phyloP scores from a whole-genome alignment of 768 basidiomycete genomes.

The Tephrocybe sp. region DNA sequence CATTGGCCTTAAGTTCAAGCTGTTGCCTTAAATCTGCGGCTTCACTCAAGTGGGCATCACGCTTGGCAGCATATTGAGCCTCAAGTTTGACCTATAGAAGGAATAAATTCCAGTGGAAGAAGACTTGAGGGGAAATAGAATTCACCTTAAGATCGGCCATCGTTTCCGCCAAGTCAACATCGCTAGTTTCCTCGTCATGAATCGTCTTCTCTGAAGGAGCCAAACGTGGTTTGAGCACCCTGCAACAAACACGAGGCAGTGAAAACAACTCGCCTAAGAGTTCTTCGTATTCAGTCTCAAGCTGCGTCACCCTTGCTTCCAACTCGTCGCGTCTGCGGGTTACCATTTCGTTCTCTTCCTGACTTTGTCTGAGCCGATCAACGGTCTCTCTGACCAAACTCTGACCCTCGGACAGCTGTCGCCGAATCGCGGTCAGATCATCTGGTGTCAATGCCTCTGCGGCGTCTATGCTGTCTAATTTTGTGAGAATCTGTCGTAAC shows the following conservation, averaged over 20 bases:
- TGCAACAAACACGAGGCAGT: constrained; percentile 3
- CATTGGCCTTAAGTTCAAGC: constrained; percentile 77
- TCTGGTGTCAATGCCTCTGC: constrained; percentile 64
- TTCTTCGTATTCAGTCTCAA: constrained; percentile 97
- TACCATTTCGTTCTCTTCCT: constrained; percentile 91
- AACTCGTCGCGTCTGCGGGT: constrained; percentile 82
- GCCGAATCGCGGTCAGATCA: constrained; percentile 77
- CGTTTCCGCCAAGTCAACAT: constrained; percentile 78
- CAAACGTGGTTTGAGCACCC: constrained; percentile 15
- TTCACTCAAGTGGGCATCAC: constrained; percentile 85
- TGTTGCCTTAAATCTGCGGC: constrained; percentile 86
- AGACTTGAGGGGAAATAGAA: constrained; percentile 6
- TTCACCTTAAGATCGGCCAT: constrained; percentile 88
- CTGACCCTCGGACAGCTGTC: constrained; percentile 89
- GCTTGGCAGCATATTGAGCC: constrained; percentile 88
- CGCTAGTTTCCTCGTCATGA: constrained; percentile 81
- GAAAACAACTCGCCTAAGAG: constrained; percentile 67
- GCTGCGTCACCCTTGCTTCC: constrained; percentile 71
- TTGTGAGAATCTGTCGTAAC: constrained; percentile 77
- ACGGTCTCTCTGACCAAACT: constrained; percentile 82
- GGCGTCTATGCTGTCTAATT: constrained; percentile 80
- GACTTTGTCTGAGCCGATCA: constrained; percentile 83
- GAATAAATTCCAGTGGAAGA: constrained; percentile 16
- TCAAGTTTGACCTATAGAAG: constrained; percentile 81
- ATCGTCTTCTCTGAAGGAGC: constrained; percentile 78